These are phyloP conservation scores for Coemansia sp. DNA, from an alignment of 192 early-diverging fungal genomes.

Conservation along the genomic window DNA sequence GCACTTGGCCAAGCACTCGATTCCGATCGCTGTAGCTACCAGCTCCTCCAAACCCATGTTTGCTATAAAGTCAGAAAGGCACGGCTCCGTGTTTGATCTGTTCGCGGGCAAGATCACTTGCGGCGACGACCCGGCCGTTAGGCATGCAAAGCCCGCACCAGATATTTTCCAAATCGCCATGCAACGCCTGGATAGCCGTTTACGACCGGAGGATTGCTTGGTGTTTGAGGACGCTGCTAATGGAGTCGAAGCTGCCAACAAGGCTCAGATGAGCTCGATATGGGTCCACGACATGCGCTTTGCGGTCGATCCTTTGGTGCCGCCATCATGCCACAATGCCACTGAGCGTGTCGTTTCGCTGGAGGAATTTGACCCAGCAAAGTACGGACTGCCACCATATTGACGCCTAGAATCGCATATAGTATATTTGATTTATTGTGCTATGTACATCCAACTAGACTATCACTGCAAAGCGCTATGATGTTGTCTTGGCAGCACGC, in stretches of 20 bases:
- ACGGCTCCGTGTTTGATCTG: conserved; percentile 71
- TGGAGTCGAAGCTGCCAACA: conserved; percentile 80
- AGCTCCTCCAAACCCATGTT: conserved; percentile 78
- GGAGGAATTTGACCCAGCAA: conserved; percentile 66
- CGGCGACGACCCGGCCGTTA: conserved; percentile 83
- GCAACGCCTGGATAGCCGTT: conserved; percentile 54
- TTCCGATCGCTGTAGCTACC: conserved; percentile 85
- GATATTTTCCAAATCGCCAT: conserved; percentile 86
- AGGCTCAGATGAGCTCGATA: conserved; percentile 78
- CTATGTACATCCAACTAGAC: neutral
- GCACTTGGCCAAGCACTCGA: conserved; percentile 67
- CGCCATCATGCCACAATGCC: conserved; percentile 54
- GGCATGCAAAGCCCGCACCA: conserved; percentile 84
- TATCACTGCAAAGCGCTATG: neutral
- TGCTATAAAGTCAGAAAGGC: conserved; percentile 64
- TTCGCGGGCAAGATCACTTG: conserved; percentile 79
- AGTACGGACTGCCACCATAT: conserved; percentile 63
- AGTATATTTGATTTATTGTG: neutral
- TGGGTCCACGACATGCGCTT: conserved; percentile 86
- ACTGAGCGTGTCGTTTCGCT: conserved; percentile 61
- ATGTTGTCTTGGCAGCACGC: neutral
- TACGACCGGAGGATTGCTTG: conserved; percentile 61
- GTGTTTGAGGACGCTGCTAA: conserved; percentile 92
- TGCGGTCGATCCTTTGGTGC: conserved; percentile 46
- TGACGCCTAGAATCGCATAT: conserved; percentile 8